Base-by-base conservation (phyloP, 2,329 filamentous ascomycete genomes). In the Ceratocystis papillata region DNA sequence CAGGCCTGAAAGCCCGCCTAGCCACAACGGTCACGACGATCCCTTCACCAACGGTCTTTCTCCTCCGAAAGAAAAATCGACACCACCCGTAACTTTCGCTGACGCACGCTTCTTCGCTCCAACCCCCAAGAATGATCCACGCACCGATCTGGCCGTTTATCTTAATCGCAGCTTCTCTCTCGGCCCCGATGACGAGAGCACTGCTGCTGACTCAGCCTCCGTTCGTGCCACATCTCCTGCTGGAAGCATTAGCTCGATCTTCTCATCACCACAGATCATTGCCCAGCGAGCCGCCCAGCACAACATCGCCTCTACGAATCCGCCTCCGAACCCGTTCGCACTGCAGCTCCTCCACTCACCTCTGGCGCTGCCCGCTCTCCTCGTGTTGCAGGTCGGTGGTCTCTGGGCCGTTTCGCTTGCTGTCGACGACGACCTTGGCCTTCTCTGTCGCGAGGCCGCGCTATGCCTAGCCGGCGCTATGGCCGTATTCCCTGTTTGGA, bases 61-160 rank as follows among this genome's bases (percentile, higher is more conserved):
- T 17, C 10, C 57, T 28, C 20, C 25, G 17, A 33, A 20, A 6
- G 28, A 25, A 20, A 45, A 63, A 28, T 10, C 41, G 3, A 48
- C 45, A 37, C 30, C 55, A 3, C 55, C 53, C 30, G 74, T 73
- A 57, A 73, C 77, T 55, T 82, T 84, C 64, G 79, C 83, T 65
- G 81, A 82, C 64, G 81, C 81, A 20, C 78, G 81, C 73, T 83
- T 82, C 73, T 79, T 80, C 5, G 74, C 76, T 6, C 68, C 71
- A n/a, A 57, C 55, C 6, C 25, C 59, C 15, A 55, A 63, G 17
- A 72, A 73, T 63, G 76, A 78, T 63, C 74, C 76, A 61, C 71
- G 75, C 20, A 73, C 72, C 62, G 69, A 72, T 6, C 67, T 78
- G 62, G 74, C 74, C 0, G 74, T 75, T 22, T 69, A 77, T 22